Evolutionary conservation across 164 flowering plant genomes (phyloP), one percentile per base, ranked within the genome.

Genomic region (Vitis riparia): DNA sequence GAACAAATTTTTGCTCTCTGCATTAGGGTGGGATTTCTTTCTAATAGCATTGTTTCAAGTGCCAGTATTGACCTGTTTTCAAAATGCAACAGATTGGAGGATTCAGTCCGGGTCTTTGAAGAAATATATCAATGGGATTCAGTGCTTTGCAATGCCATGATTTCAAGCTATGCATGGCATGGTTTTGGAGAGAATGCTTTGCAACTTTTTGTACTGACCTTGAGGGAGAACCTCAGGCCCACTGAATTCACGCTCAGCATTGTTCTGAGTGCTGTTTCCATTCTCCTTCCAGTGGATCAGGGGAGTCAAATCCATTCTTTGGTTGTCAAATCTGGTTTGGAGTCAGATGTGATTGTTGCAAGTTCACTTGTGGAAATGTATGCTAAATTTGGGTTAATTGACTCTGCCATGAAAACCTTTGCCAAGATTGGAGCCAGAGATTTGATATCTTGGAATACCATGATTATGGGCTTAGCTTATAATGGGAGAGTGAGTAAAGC

Each of bases 61-160:
- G 87, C 96, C n/a, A 63, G 74, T 67, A 86, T 91, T 87, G 87
- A 91, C 75, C 70, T 91, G 73, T 91, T 91, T 69, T 80, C 96
- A 70, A 87, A 86, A 78, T 91, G 93, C 85, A 70, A 82, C 86
- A 85, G 84, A 77, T 74, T 88, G 78, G 81, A 79, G 71, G 81
- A 85, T 76, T 84, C 93, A 30, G 66, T 81, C 47, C 62, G 62
- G 71, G 65, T 90, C 23, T 86, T 88, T 76, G 69, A 65, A 59
- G 86, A 86, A 65, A 50, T 77, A n/a, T 67, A 70, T 69, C 65
- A 66, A 56, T 77, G 82, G 82, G 85, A 91, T 72, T 77, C 84
- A 19, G 85, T 78, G 3, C 17, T 86, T 56, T 82, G 81, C 76
- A 86, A 83, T 78, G 74, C 87, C 65, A 86, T 91, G 90, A 88